A percentile compares a stretch with the other conserved stretches of the same genome.
phyloP scores from a whole-genome alignment of 2,329 filamentous ascomycete species.

The Rutstroemia sydowiana region DNA sequence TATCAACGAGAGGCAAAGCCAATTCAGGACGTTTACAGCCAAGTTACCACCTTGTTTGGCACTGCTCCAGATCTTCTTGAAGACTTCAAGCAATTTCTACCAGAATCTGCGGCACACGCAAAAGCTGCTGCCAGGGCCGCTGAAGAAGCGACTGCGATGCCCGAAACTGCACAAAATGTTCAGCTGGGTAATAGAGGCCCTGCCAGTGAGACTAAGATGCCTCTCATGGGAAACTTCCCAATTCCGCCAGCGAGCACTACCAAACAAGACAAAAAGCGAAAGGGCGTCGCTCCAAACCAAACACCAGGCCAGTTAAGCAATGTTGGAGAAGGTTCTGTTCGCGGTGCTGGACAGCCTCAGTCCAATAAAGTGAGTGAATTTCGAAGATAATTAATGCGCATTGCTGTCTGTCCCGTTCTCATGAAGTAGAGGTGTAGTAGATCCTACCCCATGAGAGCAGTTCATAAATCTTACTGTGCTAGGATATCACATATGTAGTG shows the following conservation, averaged over 20 bases:
- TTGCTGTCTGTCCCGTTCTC: no score
- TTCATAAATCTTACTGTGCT: neutral
- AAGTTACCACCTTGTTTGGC: constrained; percentile 91
- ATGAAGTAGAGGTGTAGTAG: no score
- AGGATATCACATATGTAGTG: neutral
- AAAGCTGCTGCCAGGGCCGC: constrained; percentile 54
- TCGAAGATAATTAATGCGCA: neutral
- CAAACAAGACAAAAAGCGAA: constrained; percentile 79
- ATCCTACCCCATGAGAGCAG: no score
- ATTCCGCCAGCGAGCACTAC: constrained; percentile 64
- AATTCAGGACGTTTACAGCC: constrained; percentile 95
- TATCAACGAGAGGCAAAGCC: constrained; percentile 98
- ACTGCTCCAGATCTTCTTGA: constrained; percentile 90
- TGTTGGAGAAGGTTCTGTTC: constrained; percentile 22
- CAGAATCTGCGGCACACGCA: constrained; percentile 72
- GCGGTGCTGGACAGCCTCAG: constrained; percentile 24
- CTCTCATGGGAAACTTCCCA: constrained; percentile 91
- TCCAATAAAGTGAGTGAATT: constrained; percentile 42
- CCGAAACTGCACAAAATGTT: constrained; percentile 38
- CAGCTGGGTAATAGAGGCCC: constrained; percentile 38
- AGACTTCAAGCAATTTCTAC: constrained; percentile 97
- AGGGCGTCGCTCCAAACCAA: constrained; percentile 40
- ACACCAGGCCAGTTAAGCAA: constrained; percentile 25
- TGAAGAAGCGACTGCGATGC: constrained; percentile 52
- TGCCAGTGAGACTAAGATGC: constrained; percentile 61